Base-by-base conservation (phyloP, 1,139 yeast genomes). In the Debaryomyces psychrophilus region DNA sequence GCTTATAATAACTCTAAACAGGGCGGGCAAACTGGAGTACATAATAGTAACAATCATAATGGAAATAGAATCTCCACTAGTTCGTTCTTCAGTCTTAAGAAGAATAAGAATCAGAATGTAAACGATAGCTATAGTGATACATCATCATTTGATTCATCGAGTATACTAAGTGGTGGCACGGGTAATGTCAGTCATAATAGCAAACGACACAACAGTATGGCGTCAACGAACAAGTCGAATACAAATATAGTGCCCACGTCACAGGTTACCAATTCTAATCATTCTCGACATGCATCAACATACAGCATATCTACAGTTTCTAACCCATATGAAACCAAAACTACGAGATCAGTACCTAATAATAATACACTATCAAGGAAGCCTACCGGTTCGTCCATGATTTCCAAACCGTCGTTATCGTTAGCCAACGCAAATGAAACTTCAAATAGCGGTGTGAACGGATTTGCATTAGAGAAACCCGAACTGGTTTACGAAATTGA, bases 401-500 rank as follows among this genome's bases (percentile, higher is more conserved):
- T 70, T 29, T 67, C 73, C 1, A 58, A 62, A 44, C 71, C 76
- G 4, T 62, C 70, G 6, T 47, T 66, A 36, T 53, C 65, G 2
- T 51, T 62, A 18, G 45, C 64, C 1, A 46, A 55, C 14, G 53
- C 63, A 11, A 60, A 59, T 33, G 65, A 59, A 22, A 46, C 67
- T 5, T 45, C 54, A 22, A 50, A 58, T 2, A 44, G 52, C 29
- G 55, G 49, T 17, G 50, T 54, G 37, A 48, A 49, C 23, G 68
- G 66, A 6, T 64, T 68, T 48, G 50, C 47, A 23, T 53, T 71
- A 20, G 87, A 83, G 44, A 82, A 76, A 56, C 93, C 93, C 0
- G 59, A 66, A 8, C 80, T 83, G 53, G 78, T 73, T 2, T 69
- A 71, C 55, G 90, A 83, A 54, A 79, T 87, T 34, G 90, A 86